A percentile compares a stretch with the other conserved stretches of the same genome.
Evolutionary conservation across 495 filamentous ascomycete genomes (phyloP).

Genomic region (Hypoxylon perforatum): DNA sequence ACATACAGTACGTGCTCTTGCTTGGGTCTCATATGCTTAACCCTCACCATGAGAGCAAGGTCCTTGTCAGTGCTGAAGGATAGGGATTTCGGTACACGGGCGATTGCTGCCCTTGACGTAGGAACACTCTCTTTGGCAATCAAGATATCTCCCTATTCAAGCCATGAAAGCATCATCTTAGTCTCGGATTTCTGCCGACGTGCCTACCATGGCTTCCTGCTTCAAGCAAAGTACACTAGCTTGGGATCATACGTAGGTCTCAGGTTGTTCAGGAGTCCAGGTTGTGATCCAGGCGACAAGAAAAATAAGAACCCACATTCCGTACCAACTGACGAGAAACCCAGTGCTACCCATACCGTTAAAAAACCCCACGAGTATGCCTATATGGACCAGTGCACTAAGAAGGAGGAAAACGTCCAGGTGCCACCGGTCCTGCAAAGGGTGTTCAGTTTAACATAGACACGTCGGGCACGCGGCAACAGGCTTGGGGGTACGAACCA

Average conservation of each 20-base stretch:
- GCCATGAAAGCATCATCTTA: no score
- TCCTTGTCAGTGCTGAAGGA: no score
- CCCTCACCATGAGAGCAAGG: no score
- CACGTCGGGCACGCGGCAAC: background rate
- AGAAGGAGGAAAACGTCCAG: constrained; percentile 34
- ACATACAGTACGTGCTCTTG: no score
- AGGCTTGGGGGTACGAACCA: constrained; percentile 23
- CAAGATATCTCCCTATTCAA: no score
- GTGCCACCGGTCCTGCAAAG: constrained; percentile 29
- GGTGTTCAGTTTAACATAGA: constrained; percentile 14
- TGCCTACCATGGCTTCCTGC: no score
- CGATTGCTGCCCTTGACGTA: no score
- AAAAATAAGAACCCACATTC: constrained; percentile 34
- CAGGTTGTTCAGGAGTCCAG: constrained; percentile 20
- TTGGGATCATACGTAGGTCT: constrained; percentile 6
- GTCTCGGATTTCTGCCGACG: no score
- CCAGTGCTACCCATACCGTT: constrained; percentile 18
- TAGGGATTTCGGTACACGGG: no score
- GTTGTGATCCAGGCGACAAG: constrained; percentile 31
- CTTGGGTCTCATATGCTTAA: no score
- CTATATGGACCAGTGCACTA: constrained; percentile 25
- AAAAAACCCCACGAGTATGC: constrained; percentile 20
- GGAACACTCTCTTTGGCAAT: no score
- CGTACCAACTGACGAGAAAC: constrained; percentile 27
- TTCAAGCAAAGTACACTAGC: no score